A percentile compares a stretch with the other conserved stretches of the same genome.
These are phyloP conservation scores for Limnanthes douglasii DNA, from an alignment of 345 rosid species.

Conservation along the genomic window DNA sequence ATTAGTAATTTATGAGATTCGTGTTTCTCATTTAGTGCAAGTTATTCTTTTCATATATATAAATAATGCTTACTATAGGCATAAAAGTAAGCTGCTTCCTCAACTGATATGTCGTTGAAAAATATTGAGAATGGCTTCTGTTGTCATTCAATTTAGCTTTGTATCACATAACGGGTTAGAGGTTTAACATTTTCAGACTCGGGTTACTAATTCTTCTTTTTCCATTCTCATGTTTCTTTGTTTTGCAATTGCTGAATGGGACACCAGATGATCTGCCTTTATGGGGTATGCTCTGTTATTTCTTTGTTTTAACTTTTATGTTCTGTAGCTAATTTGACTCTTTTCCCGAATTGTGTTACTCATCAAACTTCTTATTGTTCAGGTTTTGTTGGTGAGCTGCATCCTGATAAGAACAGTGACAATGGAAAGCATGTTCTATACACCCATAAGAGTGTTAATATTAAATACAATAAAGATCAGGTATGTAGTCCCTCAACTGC, in stretches of 20 bases:
- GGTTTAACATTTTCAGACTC: too few relatives aligned
- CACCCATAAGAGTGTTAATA: slow-evolving; percentile 63
- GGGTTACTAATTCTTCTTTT: too few relatives aligned
- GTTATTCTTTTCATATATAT: too few relatives aligned
- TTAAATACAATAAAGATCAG: slow-evolving; percentile 80
- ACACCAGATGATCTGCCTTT: slow-evolving; percentile 87
- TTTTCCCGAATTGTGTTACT: slow-evolving; percentile 4
- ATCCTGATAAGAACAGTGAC: slow-evolving; percentile 63
- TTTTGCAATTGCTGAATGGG: slow-evolving; percentile 17
- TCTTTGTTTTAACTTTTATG: not conserved
- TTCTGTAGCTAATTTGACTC: not conserved
- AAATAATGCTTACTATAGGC: too few relatives aligned
- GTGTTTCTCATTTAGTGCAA: too few relatives aligned
- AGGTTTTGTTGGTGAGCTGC: slow-evolving; percentile 87
- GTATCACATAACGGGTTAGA: too few relatives aligned
- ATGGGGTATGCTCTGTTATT: slow-evolving; percentile 51
- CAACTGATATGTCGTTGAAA: too few relatives aligned
- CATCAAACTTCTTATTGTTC: slow-evolving; percentile 7
- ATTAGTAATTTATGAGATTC: too few relatives aligned
- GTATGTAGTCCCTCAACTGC: slow-evolving; percentile 21
- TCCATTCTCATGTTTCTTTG: slow-evolving; percentile 6
- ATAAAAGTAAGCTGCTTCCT: too few relatives aligned
- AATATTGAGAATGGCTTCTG: too few relatives aligned
- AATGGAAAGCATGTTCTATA: slow-evolving; percentile 51
- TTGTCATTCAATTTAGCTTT: too few relatives aligned